Conservation (phyloP, 2,329 filamentous ascomycete species). For the Aspergillus fumigatus region DNA sequence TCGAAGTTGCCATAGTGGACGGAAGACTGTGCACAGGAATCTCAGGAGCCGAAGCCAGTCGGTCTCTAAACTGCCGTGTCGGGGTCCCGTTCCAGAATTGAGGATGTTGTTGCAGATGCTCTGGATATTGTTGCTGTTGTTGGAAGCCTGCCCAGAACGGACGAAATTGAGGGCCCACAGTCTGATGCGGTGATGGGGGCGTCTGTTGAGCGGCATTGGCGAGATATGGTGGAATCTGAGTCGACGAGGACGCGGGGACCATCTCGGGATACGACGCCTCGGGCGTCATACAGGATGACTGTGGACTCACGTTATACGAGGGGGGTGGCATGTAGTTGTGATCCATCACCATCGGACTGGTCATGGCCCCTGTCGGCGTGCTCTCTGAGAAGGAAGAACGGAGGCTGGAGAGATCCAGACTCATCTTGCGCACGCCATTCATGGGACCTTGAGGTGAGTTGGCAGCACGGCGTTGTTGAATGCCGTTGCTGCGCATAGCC, state of each 20-base stretch:
- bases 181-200: constrained; percentile 11
- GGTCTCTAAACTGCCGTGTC: constrained; percentile 28
- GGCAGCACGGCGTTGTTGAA: constrained; percentile 26
- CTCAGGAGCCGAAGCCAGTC: constrained; percentile 31
- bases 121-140: constrained; percentile 9
- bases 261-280: constrained; percentile 22
- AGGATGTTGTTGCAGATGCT: constrained; percentile 8
- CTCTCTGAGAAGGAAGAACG: constrained; percentile 25
- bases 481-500: constrained; percentile 17
- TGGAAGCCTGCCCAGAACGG: constrained; percentile 23
- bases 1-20: constrained; percentile 4
- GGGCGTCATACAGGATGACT: constrained; percentile 19
- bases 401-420: constrained; percentile 29
- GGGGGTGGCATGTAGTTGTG: constrained; percentile 25
- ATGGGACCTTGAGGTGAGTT: constrained; percentile 25
- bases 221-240: constrained; percentile 27
- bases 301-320: constrained; percentile 17
- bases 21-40: constrained; percentile 21
- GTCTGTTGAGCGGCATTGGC: constrained; percentile 11
- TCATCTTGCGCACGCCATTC: constrained; percentile 32
- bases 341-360: constrained; percentile 22
- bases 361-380: constrained; percentile 18
- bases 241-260: constrained; percentile 10
- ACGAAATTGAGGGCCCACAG: constrained; percentile 11
- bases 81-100: constrained; percentile 17